Percentiles rank a stretch among this genome's conserved stretches.
Evolutionary conservation across 305 asterid species (phyloP).

Genomic region (Petunia hybrid): DNA sequence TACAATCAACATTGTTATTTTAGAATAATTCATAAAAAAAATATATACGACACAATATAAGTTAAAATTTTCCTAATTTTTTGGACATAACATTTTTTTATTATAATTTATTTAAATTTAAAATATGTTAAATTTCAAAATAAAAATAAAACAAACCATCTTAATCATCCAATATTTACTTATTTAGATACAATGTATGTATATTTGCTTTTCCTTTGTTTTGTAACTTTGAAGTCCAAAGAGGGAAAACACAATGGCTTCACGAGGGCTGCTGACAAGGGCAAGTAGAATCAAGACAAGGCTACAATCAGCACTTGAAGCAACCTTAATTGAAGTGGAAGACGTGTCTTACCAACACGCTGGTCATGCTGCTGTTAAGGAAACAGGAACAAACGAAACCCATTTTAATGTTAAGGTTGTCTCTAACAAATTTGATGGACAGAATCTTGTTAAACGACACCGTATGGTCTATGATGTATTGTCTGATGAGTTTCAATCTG

Average conservation of each 20-base stretch:
- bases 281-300: conserved; percentile 72
- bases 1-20: too few species aligned
- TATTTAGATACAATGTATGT: too few species aligned
- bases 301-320: conserved; percentile 78
- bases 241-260: conserved; percentile 54
- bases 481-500: conserved; percentile 83
- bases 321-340: conserved; percentile 70
- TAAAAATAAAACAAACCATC: too few species aligned
- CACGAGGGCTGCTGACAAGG: conserved; percentile 64
- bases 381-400: conserved; percentile 70
- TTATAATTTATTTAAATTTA: too few species aligned
- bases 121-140: too few species aligned
- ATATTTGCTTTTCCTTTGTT: too few species aligned
- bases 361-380: conserved; percentile 83
- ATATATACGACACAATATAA: too few species aligned
- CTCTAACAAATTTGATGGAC: conserved; percentile 72
- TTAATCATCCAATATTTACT: too few species aligned
- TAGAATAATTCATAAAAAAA: too few species aligned
- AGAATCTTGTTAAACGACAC: conserved; percentile 81
- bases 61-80: too few species aligned
- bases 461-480: conserved; percentile 83
- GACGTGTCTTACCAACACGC: conserved; percentile 94
- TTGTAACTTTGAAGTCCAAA: neutral
- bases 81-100: too few species aligned
- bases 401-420: conserved; percentile 80